These are phyloP conservation scores for Xylaria flabelliformis DNA, from an alignment of 495 filamentous ascomycete genomes.

Conservation along the genomic window DNA sequence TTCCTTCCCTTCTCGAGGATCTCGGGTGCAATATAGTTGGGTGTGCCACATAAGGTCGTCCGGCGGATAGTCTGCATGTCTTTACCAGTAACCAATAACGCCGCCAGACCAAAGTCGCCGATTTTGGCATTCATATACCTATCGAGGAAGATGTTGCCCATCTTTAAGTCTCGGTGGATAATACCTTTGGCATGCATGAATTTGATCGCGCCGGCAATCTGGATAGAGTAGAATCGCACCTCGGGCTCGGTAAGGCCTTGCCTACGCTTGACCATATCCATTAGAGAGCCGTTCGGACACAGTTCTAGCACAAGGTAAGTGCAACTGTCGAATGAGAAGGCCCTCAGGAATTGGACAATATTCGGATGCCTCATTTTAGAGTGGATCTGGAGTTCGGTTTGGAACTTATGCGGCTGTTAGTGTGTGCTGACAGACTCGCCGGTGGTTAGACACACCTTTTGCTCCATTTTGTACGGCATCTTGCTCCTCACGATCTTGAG, in stretches of 20 bases:
- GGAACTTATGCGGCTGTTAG: slow-evolving; percentile 71
- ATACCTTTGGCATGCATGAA: slow-evolving; percentile 95
- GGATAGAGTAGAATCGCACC: slow-evolving; percentile 87
- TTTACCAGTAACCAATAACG: slow-evolving; percentile 82
- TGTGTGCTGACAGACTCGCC: background rate
- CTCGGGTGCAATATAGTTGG: slow-evolving; percentile 98
- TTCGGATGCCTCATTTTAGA: slow-evolving; percentile 95
- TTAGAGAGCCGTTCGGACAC: slow-evolving; percentile 95
- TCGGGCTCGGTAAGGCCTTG: slow-evolving; percentile 89
- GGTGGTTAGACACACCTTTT: slow-evolving; percentile 69
- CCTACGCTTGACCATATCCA: slow-evolving; percentile 94
- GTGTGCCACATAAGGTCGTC: slow-evolving; percentile 93
- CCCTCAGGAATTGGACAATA: slow-evolving; percentile 92
- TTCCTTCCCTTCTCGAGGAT: slow-evolving; percentile 86
- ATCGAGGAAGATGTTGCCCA: slow-evolving; percentile 97
- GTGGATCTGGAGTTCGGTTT: slow-evolving; percentile 96
- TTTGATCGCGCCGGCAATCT: slow-evolving; percentile 94
- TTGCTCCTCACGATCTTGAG: slow-evolving; percentile 91
- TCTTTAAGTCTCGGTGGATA: slow-evolving; percentile 96
- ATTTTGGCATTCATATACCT: slow-evolving; percentile 97
- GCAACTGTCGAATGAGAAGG: slow-evolving; percentile 85
- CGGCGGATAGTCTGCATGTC: slow-evolving; percentile 78
- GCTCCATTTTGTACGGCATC: slow-evolving; percentile 81
- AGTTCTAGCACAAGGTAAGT: slow-evolving; percentile 95
- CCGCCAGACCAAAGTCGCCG: slow-evolving; percentile 97